Evolutionary conservation across 2,329 filamentous ascomycete species (phyloP).

Genomic region (Exophiala aquamarina): DNA sequence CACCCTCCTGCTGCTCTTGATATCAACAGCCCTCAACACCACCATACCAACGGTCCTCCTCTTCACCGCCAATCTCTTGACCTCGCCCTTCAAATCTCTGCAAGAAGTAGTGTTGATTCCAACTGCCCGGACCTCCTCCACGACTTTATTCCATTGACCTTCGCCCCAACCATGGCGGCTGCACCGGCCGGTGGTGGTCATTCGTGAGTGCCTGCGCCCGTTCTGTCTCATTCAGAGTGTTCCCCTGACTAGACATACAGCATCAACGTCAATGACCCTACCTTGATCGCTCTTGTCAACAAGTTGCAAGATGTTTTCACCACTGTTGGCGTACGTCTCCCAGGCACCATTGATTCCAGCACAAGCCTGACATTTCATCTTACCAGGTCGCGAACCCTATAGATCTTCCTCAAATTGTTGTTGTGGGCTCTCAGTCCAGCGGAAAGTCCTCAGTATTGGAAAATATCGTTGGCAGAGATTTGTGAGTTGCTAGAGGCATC

Average conservation of each 20-base stretch:
- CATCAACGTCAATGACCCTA: slow-evolving; percentile 71
- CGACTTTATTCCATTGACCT: slow-evolving; percentile 19
- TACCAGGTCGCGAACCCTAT: slow-evolving; percentile 94
- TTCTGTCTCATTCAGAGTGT: slow-evolving; percentile 21
- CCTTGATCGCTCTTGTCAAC: slow-evolving; percentile 82
- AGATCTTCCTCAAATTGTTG: slow-evolving; percentile 95
- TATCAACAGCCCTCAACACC: slow-evolving; percentile 2
- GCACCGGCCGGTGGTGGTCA: slow-evolving; percentile 37
- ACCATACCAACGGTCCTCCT: background rate
- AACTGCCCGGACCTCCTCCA: slow-evolving; percentile 9
- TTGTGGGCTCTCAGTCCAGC: slow-evolving; percentile 97
- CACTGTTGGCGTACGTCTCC: slow-evolving; percentile 74
- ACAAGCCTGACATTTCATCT: slow-evolving; percentile 31
- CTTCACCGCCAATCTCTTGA: slow-evolving; percentile 12
- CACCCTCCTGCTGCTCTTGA: no score
- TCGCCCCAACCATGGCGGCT: slow-evolving; percentile 43
- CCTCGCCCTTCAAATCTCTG: slow-evolving; percentile 12
- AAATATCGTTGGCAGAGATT: slow-evolving; percentile 98
- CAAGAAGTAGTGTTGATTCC: slow-evolving; percentile 16
- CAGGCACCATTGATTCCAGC: slow-evolving; percentile 12
- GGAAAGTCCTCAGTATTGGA: slow-evolving; percentile 99
- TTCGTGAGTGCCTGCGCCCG: slow-evolving; percentile 41
- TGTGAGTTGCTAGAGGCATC: slow-evolving; percentile 62
- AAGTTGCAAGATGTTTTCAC: slow-evolving; percentile 99
- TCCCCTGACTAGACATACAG: slow-evolving; percentile 38